phyloP scores from a whole-genome alignment of 345 rosid genomes.

The Hibiscus trionum region DNA sequence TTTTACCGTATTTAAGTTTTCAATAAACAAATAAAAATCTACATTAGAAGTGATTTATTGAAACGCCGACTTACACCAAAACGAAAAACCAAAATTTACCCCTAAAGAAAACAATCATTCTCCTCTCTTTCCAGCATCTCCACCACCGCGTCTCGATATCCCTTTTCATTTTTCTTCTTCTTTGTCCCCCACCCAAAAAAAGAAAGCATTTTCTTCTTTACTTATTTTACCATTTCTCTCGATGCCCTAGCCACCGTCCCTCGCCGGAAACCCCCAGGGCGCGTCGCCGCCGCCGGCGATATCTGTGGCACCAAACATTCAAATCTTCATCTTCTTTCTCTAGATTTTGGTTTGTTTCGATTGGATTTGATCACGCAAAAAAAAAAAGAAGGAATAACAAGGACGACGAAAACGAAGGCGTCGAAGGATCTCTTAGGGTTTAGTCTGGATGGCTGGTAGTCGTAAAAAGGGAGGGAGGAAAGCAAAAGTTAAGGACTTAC shows the following conservation, averaged over 20 bases:
- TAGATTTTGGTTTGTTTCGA: not conserved
- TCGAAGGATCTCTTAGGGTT: conserved; percentile 22
- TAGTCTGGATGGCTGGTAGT: conserved; percentile 52
- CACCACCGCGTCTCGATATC: too few species aligned
- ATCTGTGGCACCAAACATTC: not conserved
- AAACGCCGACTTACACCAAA: conserved; percentile 1
- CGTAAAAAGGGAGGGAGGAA: conserved; percentile 75
- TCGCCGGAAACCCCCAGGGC: conserved; percentile 5
- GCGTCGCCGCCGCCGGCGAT: conserved; percentile 10
- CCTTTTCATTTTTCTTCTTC: too few species aligned
- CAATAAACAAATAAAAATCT: not conserved
- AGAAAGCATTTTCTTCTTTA: too few species aligned
- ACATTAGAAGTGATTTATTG: not conserved
- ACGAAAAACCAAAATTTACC: not conserved
- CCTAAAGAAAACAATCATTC: not conserved
- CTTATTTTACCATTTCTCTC: not conserved
- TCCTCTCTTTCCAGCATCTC: too few species aligned
- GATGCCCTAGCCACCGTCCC: conserved; percentile 7
- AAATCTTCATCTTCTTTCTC: not conserved
- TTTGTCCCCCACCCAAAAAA: too few species aligned
- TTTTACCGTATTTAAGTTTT: not conserved
- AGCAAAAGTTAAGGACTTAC: conserved; percentile 43
- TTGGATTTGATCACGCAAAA: conserved; percentile 3
- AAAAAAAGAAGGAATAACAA: not conserved
- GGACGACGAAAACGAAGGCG: not conserved